Base-by-base conservation (phyloP, 1,284 basidiomycete species). In the Stygiomarasmius scandens region DNA sequence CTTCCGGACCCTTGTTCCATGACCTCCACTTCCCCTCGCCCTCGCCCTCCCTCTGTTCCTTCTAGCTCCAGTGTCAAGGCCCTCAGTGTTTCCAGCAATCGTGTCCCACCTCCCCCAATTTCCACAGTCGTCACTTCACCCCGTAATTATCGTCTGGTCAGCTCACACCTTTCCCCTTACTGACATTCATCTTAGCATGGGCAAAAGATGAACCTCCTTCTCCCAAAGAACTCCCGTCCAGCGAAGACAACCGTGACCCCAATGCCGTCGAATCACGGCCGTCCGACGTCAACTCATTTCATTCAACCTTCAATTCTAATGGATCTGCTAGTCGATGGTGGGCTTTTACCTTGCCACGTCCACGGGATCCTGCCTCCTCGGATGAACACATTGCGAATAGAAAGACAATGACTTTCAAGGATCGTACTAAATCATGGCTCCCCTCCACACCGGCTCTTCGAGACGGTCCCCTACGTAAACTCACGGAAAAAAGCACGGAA, bases 201-300 rank as follows among this genome's bases (percentile, higher is more conserved):
- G 90, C 90, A 9, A 80, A 82, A 64, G 87, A 92, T 68, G 90
- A 92, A 65, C 89, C 90, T 2, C 87, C 89, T 8, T 90, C 89
- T 0, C 89, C 89, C 4, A 80, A 74, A 22, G 84, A 85, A 53
- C 46, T 32, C 10, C 44, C 20, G 11, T 22, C 32, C 32, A 43
- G 24, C 63, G 49, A 68, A 63, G 61, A 71, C 63, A 62, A 64
- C 61, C 59, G 65, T n/a, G n/a, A n/a, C n/a, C n/a, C n/a, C 58
- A 67, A 60, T 59, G 58, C 64, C 22, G 60, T 72, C 41, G 76
- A 78, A 29, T 69, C 75, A 44, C 77, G 75, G 16, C 74, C 76
- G 22, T 81, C 80, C 34, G 83, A 84, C 66, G 74, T 78, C 49
- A 73, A 76, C 45, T 86, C 86, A 22, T 77, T 78, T 58, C 74